Evolutionary conservation across 23 red algal species (phyloP).

Genomic region (Gracilaria domingensis): DNA sequence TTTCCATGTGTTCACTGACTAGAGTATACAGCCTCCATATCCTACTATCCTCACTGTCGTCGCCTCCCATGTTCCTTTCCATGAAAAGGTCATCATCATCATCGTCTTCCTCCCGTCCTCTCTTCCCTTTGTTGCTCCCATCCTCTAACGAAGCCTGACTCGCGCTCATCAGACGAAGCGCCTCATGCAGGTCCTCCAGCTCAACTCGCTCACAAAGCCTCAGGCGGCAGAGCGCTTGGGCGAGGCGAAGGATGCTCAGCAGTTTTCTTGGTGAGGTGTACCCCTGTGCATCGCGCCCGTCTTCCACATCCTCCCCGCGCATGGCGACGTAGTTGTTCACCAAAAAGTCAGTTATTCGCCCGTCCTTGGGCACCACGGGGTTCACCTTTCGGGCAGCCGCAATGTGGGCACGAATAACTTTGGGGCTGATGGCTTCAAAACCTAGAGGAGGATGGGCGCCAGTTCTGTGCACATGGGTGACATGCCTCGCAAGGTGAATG

Average conservation of each 20-base stretch:
- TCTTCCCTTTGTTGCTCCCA: not conserved
- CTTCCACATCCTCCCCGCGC: slow-evolving; percentile 78
- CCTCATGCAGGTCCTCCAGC: slow-evolving; percentile 94
- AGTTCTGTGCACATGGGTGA: slow-evolving; percentile 94
- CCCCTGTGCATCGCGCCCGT: slow-evolving; percentile 71
- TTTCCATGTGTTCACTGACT: slow-evolving; percentile 57
- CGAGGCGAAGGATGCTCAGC: slow-evolving; percentile 92
- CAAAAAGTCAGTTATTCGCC: slow-evolving; percentile 83
- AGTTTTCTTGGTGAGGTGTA: slow-evolving; percentile 93
- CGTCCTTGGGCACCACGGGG: slow-evolving; percentile 78
- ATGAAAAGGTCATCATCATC: slow-evolving; percentile 35
- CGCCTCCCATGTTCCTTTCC: not conserved
- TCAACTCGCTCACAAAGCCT: slow-evolving; percentile 68
- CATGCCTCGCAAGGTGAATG: slow-evolving; percentile 88
- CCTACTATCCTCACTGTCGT: slow-evolving; percentile 22
- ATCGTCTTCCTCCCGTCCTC: slow-evolving; percentile 52
- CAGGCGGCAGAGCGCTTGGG: slow-evolving; percentile 91
- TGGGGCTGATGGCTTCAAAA: slow-evolving; percentile 59
- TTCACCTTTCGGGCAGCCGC: slow-evolving; percentile 76
- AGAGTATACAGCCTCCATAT: slow-evolving; percentile 70
- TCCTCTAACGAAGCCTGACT: slow-evolving; percentile 77
- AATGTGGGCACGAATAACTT: slow-evolving; percentile 91
- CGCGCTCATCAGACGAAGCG: slow-evolving; percentile 85
- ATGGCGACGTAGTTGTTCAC: slow-evolving; percentile 96
- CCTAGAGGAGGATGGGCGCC: slow-evolving; percentile 84